Evolutionary conservation across 2,329 filamentous ascomycete genomes (phyloP).

Genomic region (Talaromyces sp.): DNA sequence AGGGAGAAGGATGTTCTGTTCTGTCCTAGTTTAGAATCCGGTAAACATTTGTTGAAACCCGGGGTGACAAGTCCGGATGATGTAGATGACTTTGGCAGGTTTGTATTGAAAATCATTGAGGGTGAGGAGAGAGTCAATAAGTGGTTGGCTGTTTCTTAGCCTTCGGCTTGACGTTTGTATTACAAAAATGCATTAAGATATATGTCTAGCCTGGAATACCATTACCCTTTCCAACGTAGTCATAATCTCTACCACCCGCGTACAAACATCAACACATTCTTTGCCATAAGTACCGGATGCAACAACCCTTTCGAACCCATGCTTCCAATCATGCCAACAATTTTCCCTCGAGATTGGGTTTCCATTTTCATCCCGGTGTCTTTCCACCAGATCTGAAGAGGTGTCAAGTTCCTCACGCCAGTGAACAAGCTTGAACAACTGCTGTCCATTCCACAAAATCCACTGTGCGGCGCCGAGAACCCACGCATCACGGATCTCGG

Average conservation of each 20-base stretch:
- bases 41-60: background rate
- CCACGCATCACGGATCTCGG: background rate
- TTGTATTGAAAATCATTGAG: slow-evolving; percentile 12
- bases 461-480: background rate
- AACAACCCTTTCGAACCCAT: background rate
- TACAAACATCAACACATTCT: background rate
- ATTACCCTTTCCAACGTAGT: background rate
- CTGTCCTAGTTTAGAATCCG: slow-evolving; percentile 12
- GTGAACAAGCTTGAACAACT: background rate
- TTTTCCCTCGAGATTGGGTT: background rate
- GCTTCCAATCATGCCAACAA: background rate
- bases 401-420: background rate
- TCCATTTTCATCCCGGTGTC: background rate
- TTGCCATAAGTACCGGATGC: background rate
- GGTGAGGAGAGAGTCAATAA: slow-evolving; percentile 8
- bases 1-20: slow-evolving; percentile 12
- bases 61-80: slow-evolving; percentile 7
- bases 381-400: background rate
- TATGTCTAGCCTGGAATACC: background rate
- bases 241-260: background rate
- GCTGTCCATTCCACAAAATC: background rate
- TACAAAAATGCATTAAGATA: background rate
- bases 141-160: slow-evolving; percentile 7
- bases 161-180: no score
- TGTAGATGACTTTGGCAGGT: slow-evolving; percentile 17